Evolutionary conservation across 2,329 filamentous ascomycete genomes (phyloP), one percentile per base, ranked within the genome.

Genomic region (Purpureocillium lavendulum): DNA sequence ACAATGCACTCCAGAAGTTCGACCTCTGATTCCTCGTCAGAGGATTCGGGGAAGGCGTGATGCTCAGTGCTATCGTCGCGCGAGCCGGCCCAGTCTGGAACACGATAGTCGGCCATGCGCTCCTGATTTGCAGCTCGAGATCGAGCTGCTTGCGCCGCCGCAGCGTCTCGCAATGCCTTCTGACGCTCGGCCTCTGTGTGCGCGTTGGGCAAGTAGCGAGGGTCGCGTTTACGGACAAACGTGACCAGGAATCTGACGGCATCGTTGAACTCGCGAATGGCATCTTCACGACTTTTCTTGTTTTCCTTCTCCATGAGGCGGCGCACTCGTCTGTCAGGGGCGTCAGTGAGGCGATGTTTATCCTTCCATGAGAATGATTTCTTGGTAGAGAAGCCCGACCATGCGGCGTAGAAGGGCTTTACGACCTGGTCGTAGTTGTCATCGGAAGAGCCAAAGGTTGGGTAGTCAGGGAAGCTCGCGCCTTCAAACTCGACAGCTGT

Each of bases 221-320:
- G 87, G 56, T 98, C 92, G 28, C 92, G 77, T 65, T 95, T 97
- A 48, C 87, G 82, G 13, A 90, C 84, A 61, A 97, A 97, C 2
- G 80, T 73, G 3, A 97, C 84, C 11, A 98, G 71, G 7, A 87
- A 85, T 41, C 87, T 70, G 24, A 98, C 87, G 3, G 88, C 84
- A 44, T 95, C 88, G 60, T 96, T 97, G 66, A 95, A 97, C 48
- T 95, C 86, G 40, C 83, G 77, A 10, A 84, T 77, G 3, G 80
- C 87, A 39, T 90, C 84, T 15, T 96, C 89, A 38, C 92, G 77
- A 17, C 83, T 63, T 47, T 84, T 84, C 50, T 81, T 85, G 60
- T 98, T 98, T 58, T 96, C 90, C 61, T 95, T 96, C 57, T 97
- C 92, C 81, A 97, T 94, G 30, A 87, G 54, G 26, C 92, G 77